These are phyloP conservation scores for Fraxinus excelsior DNA, from an alignment of 257 asterid genomes.

Conservation along the genomic window DNA sequence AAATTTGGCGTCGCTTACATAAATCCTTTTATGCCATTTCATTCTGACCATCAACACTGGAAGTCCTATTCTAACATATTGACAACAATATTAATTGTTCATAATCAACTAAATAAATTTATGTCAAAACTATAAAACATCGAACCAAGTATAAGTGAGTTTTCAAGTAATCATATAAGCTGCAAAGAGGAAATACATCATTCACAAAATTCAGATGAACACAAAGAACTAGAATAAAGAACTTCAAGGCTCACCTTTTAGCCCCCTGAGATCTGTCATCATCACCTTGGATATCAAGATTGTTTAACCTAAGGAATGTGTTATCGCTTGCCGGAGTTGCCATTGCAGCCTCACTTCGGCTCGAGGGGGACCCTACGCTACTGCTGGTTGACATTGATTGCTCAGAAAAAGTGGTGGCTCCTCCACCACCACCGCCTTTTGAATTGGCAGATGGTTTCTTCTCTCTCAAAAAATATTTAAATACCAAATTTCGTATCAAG, in stretches of 20 bases:
- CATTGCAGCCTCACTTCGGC: too few relatives aligned
- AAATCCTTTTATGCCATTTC: not conserved
- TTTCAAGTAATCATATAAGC: too few relatives aligned
- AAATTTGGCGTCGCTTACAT: not conserved
- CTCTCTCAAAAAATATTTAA: too few relatives aligned
- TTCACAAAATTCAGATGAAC: conserved; percentile 14
- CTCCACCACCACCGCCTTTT: conserved; percentile 44
- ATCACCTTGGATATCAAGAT: conserved; percentile 71
- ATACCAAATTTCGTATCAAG: too few relatives aligned
- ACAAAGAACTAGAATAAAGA: not conserved
- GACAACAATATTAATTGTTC: conserved; percentile 3
- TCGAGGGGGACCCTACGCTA: conserved; percentile 81
- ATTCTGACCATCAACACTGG: not conserved
- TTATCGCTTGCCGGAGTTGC: conserved; percentile 63
- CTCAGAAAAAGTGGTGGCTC: conserved; percentile 69
- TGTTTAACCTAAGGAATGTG: conserved; percentile 49
- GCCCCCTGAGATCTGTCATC: conserved; percentile 71
- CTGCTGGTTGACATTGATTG: conserved; percentile 78
- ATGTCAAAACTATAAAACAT: not conserved
- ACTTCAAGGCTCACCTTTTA: conserved; percentile 56
- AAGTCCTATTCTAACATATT: not conserved
- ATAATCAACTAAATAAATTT: not conserved
- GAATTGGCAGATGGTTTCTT: conserved; percentile 48
- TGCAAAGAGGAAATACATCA: not conserved
- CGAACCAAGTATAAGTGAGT: not conserved